phyloP scores from a whole-genome alignment of 306 rosid species.

The Glycine tomentella region DNA sequence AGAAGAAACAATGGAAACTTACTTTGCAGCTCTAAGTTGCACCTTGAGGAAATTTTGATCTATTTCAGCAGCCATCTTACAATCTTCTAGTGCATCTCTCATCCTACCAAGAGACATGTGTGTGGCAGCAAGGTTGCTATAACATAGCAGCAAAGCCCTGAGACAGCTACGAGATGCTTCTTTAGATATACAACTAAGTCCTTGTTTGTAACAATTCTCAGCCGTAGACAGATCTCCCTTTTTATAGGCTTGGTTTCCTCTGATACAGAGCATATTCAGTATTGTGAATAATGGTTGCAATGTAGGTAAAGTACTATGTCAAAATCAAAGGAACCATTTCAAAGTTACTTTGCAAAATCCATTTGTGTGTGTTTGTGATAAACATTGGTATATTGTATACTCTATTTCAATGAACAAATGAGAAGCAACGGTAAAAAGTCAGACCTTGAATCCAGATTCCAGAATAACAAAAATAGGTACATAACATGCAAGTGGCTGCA shows the following conservation, averaged over 20 bases:
- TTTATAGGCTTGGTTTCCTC: conserved; percentile 95
- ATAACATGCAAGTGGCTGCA: conserved; percentile 28
- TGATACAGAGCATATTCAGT: conserved; percentile 56
- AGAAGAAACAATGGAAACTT: conserved; percentile 54
- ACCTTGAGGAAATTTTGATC: conserved; percentile 87
- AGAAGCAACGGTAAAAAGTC: conserved; percentile 27
- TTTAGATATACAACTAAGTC: conserved; percentile 68
- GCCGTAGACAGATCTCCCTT: conserved; percentile 82
- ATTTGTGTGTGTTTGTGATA: conserved; percentile 26
- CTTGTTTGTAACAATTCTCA: conserved; percentile 83
- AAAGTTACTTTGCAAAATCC: conserved; percentile 1
- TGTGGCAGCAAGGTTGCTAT: conserved; percentile 98
- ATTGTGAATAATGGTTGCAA: conserved; percentile 32
- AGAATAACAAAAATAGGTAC: conserved; percentile 19
- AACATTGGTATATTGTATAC: neutral
- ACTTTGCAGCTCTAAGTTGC: conserved; percentile 98
- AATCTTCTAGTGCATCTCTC: conserved; percentile 88
- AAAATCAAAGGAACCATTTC: conserved; percentile 41
- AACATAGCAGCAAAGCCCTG: conserved; percentile 90
- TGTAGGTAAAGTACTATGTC: conserved; percentile 34
- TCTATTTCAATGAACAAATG: conserved; percentile 37
- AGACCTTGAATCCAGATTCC: conserved; percentile 10
- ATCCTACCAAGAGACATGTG: conserved; percentile 91
- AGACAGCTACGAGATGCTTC: conserved; percentile 80
- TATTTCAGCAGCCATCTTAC: conserved; percentile 77